A percentile compares a stretch with the other conserved stretches of the same genome.
Conservation (phyloP, 2,329 filamentous ascomycete genomes). For the Epicoccum nigrum region DNA sequence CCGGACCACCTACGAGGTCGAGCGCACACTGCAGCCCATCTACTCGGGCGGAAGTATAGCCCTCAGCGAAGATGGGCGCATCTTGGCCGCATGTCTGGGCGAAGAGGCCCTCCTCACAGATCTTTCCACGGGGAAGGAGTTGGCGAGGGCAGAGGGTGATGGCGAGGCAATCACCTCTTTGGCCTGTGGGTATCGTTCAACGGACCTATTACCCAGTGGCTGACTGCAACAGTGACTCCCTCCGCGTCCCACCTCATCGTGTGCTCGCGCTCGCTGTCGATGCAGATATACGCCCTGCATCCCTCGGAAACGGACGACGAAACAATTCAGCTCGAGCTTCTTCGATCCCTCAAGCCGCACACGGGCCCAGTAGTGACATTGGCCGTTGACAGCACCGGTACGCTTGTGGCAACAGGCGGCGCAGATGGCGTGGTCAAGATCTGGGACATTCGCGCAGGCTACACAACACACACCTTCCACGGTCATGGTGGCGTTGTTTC, state of each 20-base stretch:
- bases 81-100: conserved; percentile 87
- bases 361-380: conserved; percentile 86
- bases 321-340: conserved; percentile 67
- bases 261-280: conserved; percentile 93
- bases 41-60: conserved; percentile 90
- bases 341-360: conserved; percentile 87
- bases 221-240: conserved; percentile 71
- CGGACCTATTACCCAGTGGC: conserved; percentile 9
- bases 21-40: conserved; percentile 84
- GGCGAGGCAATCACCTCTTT: conserved; percentile 77
- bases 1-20: conserved; percentile 89
- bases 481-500: conserved; percentile 92
- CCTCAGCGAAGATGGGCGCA: conserved; percentile 77
- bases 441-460: conserved; percentile 92
- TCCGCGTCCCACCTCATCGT: conserved; percentile 85
- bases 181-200: conserved; percentile 56
- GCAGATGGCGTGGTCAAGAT: conserved; percentile 95
- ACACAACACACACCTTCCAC: conserved; percentile 92
- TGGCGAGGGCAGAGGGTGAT: conserved; percentile 83
- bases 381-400: conserved; percentile 84
- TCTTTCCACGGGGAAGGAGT: conserved; percentile 78
- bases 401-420: conserved; percentile 87
- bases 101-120: conserved; percentile 91
- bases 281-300: conserved; percentile 84
- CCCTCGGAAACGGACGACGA: conserved; percentile 62